Conservation (phyloP, 306 rosid genomes). For the Dalbergia oliveri region DNA sequence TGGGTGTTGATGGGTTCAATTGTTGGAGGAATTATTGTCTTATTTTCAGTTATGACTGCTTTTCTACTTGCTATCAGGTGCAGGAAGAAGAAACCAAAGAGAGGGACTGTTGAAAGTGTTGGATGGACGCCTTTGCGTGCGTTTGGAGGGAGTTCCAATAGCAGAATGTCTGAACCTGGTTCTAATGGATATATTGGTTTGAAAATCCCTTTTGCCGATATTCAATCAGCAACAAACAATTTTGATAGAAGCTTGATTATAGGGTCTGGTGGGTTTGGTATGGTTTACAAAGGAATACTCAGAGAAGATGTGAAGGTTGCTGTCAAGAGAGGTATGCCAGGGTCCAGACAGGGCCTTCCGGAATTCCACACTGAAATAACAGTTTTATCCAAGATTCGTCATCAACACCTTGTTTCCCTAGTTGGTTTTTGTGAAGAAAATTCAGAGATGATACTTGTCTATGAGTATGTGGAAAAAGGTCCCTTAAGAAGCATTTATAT, state of each 20-base stretch:
- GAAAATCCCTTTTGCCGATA: slow-evolving; percentile 83
- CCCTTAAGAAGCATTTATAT: slow-evolving; percentile 85
- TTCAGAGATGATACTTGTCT: slow-evolving; percentile 95
- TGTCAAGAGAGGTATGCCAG: slow-evolving; percentile 95
- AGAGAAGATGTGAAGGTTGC: slow-evolving; percentile 86
- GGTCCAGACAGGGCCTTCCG: slow-evolving; percentile 98
- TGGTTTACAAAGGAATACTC: slow-evolving; percentile 83
- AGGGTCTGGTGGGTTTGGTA: slow-evolving; percentile 98
- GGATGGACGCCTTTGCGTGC: slow-evolving; percentile 84
- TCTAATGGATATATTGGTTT: slow-evolving; percentile 78
- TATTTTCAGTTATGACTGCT: slow-evolving; percentile 53
- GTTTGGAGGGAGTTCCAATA: slow-evolving; percentile 83
- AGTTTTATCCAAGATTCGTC: slow-evolving; percentile 87
- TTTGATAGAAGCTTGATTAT: slow-evolving; percentile 74
- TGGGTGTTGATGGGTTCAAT: slow-evolving; percentile 70
- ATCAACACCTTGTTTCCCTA: slow-evolving; percentile 90
- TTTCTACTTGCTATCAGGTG: slow-evolving; percentile 63
- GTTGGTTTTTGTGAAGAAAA: slow-evolving; percentile 96
- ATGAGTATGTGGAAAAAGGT: slow-evolving; percentile 92
- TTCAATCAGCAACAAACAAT: slow-evolving; percentile 80
- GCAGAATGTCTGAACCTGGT: slow-evolving; percentile 86
- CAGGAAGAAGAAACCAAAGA: slow-evolving; percentile 71
- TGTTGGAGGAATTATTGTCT: slow-evolving; percentile 66
- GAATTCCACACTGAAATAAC: slow-evolving; percentile 95
- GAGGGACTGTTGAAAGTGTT: slow-evolving; percentile 67